Conservation (phyloP, 2,329 filamentous ascomycete genomes). For the Aspergillus sp. region DNA sequence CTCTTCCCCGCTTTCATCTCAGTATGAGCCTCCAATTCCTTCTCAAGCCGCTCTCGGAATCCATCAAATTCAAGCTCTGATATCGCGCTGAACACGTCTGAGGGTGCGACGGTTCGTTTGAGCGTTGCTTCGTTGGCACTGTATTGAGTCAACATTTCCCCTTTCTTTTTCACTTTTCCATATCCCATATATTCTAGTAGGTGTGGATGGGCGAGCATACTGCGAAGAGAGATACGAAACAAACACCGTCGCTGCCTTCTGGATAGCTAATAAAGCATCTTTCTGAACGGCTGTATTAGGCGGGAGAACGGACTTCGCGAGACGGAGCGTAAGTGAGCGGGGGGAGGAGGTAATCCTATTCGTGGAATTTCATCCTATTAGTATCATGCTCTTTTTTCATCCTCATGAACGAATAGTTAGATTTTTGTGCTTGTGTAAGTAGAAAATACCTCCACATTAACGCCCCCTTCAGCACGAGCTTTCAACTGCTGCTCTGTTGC, state of each 20-base stretch:
- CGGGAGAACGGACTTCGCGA: constrained; percentile 60
- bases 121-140: constrained; percentile 59
- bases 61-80: constrained; percentile 57
- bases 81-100: constrained; percentile 57
- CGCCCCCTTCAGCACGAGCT: constrained; percentile 32
- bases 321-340: constrained; percentile 56
- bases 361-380: background rate
- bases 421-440: background rate
- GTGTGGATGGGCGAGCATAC: constrained; percentile 34
- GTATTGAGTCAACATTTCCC: constrained; percentile 1
- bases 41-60: constrained; percentile 55
- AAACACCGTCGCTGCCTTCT: constrained; percentile 63
- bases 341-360: constrained; percentile 59
- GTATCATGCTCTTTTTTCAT: background rate
- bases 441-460: constrained; percentile 34
- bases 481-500: constrained; percentile 37
- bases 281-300: constrained; percentile 63
- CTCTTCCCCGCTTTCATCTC: constrained; percentile 40
- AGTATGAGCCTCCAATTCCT: constrained; percentile 50
- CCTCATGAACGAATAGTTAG: background rate
- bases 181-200: too few species aligned
- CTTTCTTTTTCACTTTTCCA: too few species aligned
- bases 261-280: constrained; percentile 60
- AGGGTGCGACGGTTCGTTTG: constrained; percentile 58
- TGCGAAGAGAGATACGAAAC: constrained; percentile 59